These are phyloP conservation scores for Xylariaceae sp. DNA, from an alignment of 2,329 filamentous ascomycete species.

Conservation along the genomic window DNA sequence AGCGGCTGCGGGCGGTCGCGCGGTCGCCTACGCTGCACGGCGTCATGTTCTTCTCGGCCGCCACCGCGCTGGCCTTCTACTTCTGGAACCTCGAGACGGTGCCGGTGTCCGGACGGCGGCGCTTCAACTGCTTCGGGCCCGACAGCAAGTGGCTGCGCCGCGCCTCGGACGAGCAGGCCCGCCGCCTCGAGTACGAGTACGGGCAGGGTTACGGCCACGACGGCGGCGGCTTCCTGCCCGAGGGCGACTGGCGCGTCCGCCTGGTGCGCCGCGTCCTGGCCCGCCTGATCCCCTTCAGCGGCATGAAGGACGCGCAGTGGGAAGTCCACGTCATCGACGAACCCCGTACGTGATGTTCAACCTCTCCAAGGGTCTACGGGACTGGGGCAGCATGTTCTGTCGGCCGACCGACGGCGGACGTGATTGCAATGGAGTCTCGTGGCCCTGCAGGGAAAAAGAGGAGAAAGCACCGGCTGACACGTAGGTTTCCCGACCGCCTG, in stretches of 20 bases:
- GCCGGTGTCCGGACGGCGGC: slow-evolving; percentile 60
- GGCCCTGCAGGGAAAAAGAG: no score
- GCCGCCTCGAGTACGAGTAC: slow-evolving; percentile 45
- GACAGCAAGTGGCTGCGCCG: slow-evolving; percentile 39
- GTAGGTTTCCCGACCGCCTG: no score
- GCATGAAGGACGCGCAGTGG: slow-evolving; percentile 54
- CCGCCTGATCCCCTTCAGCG: slow-evolving; percentile 59
- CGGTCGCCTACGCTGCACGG: slow-evolving; percentile 31
- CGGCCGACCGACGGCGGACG: no score
- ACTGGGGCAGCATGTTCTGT: no score
- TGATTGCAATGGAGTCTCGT: no score
- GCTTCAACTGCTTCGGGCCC: slow-evolving; percentile 63
- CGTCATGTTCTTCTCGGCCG: slow-evolving; percentile 32
- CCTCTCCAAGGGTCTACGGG: no score
- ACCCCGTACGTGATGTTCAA: slow-evolving; percentile 37
- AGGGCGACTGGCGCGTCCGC: slow-evolving; percentile 47
- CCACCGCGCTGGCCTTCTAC: slow-evolving; percentile 52
- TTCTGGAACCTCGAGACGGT: slow-evolving; percentile 63
- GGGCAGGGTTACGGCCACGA: slow-evolving; percentile 46
- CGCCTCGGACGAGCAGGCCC: slow-evolving; percentile 45
- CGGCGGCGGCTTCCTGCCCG: slow-evolving; percentile 47
- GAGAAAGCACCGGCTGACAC: no score
- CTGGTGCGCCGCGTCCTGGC: slow-evolving; percentile 58
- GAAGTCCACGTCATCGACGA: slow-evolving; percentile 70
- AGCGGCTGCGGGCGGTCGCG: slow-evolving; percentile 24